These are phyloP conservation scores for Kwoniella botswanensis DNA, from an alignment of 768 basidiomycete genomes.

Conservation along the genomic window DNA sequence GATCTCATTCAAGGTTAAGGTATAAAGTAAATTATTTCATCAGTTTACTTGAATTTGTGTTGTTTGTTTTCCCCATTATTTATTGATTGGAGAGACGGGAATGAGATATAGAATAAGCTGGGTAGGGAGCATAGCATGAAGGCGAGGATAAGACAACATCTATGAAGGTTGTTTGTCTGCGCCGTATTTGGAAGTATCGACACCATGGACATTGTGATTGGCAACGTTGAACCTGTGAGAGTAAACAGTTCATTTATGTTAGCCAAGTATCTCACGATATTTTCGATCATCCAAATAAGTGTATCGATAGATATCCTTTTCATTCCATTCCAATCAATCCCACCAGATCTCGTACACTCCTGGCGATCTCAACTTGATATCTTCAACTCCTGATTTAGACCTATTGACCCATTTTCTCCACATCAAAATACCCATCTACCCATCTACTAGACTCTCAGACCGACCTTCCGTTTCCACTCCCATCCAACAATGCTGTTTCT, in stretches of 20 bases:
- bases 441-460: too few relatives aligned
- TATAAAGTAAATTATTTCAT: neutral
- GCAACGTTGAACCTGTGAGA: conserved; percentile 86
- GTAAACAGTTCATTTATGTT: neutral
- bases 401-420: too few relatives aligned
- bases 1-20: neutral
- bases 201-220: conserved; percentile 84
- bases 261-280: neutral
- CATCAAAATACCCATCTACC: too few relatives aligned
- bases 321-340: too few relatives aligned
- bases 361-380: too few relatives aligned
- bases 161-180: conserved; percentile 39
- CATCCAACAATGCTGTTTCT: too few relatives aligned
- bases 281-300: too few relatives aligned
- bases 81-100: neutral
- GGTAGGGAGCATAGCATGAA: neutral
- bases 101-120: neutral
- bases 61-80: too few relatives aligned
- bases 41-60: neutral
- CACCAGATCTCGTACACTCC: too few relatives aligned
- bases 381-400: too few relatives aligned
- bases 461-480: too few relatives aligned
- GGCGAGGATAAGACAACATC: neutral
- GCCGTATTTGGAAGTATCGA: conserved; percentile 77
- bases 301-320: too few relatives aligned